phyloP scores from a whole-genome alignment of 2,329 filamentous ascomycete genomes.

The Talaromyces sp. region DNA sequence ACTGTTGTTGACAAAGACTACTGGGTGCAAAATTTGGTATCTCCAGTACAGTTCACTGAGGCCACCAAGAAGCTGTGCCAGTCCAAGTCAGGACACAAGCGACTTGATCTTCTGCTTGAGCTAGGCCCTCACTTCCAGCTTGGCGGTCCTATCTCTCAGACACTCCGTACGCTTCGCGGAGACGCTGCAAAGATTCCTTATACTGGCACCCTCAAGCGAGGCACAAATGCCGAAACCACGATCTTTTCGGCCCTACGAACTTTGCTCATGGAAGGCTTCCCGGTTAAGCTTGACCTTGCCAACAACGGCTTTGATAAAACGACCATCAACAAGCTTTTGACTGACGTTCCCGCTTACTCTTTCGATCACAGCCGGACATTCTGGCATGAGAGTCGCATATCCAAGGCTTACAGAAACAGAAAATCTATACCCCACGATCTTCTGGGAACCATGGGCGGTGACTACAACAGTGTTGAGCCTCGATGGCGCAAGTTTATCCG shows the following conservation, averaged over 20 bases:
- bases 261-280: background rate
- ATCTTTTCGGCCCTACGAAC: background rate
- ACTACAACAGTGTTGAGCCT: background rate
- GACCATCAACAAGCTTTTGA: background rate
- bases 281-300: background rate
- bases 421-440: conserved; percentile 17
- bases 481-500: conserved; percentile 33
- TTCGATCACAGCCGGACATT: background rate
- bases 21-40: conserved; percentile 38
- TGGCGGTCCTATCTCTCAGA: background rate
- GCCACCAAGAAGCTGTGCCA: conserved; percentile 22
- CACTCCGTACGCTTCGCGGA: background rate
- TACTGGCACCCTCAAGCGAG: background rate
- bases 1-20: conserved; percentile 24
- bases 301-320: background rate
- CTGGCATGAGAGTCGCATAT: conserved; percentile 17
- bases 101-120: conserved; percentile 23
- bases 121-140: conserved; percentile 31
- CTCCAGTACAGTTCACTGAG: conserved; percentile 35
- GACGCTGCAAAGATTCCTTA: background rate
- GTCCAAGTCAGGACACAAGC: background rate
- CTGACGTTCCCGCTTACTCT: background rate
- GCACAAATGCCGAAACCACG: background rate
- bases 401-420: conserved; percentile 21
- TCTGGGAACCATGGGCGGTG: background rate